Evolutionary conservation across 2,329 filamentous ascomycete species (phyloP).

Genomic region (Monilinia aucupariae): DNA sequence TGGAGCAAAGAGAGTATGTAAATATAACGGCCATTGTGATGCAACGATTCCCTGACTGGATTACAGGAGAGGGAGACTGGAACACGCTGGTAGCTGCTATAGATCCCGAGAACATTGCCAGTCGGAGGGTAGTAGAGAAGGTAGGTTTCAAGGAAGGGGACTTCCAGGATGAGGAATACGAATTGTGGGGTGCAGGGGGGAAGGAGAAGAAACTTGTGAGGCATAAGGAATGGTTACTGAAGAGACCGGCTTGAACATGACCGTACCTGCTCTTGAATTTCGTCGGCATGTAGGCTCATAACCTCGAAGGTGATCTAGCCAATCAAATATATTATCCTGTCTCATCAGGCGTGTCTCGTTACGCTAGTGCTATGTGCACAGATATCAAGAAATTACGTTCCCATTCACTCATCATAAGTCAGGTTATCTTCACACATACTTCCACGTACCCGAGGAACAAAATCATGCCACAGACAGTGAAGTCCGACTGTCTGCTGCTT

Average conservation of each 20-base stretch:
- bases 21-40: not conserved
- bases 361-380: not conserved
- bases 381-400: not conserved
- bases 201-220: slow-evolving; percentile 2
- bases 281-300: no score
- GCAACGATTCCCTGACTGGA: not conserved
- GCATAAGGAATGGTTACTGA: slow-evolving; percentile 11
- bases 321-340: not conserved
- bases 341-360: not conserved
- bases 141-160: slow-evolving; percentile 23
- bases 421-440: not conserved
- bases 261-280: not conserved
- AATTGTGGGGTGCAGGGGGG: not conserved
- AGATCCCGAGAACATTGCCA: slow-evolving; percentile 25
- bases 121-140: slow-evolving; percentile 24
- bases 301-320: not conserved
- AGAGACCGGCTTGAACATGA: not conserved
- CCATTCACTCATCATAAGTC: not conserved
- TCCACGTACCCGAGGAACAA: not conserved
- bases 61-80: slow-evolving; percentile 13
- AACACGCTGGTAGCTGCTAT: slow-evolving; percentile 17
- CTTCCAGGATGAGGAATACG: slow-evolving; percentile 15
- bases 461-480: not conserved
- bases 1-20: slow-evolving; percentile 14
- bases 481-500: not conserved